A percentile compares a stretch with the other conserved stretches of the same genome.
Conservation (phyloP, 805 yeast genomes). For the Nadsonia fulvescens region DNA sequence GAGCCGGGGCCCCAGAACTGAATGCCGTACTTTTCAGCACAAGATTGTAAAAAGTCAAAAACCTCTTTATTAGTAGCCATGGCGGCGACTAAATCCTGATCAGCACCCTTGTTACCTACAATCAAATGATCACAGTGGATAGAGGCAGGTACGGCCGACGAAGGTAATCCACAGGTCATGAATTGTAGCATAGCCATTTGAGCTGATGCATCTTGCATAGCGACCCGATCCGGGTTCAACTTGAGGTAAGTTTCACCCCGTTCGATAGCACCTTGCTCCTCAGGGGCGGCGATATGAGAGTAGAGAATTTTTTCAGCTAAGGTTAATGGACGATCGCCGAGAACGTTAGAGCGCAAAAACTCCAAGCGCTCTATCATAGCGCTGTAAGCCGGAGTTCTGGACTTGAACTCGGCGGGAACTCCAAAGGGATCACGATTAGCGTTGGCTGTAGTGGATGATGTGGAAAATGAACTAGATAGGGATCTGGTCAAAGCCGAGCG, state of each 20-base stretch:
- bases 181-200: slow-evolving; percentile 98
- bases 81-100: slow-evolving; percentile 62
- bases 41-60: slow-evolving; percentile 80
- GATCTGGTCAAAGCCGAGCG: no score
- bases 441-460: no score
- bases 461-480: no score
- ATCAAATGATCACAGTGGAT: slow-evolving; percentile 97
- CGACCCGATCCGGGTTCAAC: slow-evolving; percentile 92
- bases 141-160: slow-evolving; percentile 83
- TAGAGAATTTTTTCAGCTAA: slow-evolving; percentile 88
- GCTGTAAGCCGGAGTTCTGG: slow-evolving; percentile 79
- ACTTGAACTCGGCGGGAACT: slow-evolving; percentile 41
- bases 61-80: slow-evolving; percentile 83
- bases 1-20: slow-evolving; percentile 99
- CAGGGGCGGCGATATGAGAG: slow-evolving; percentile 81
- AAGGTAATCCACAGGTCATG: slow-evolving; percentile 86
- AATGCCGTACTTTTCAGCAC: slow-evolving; percentile 89
- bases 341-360: slow-evolving; percentile 43
- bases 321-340: slow-evolving; percentile 63
- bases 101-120: slow-evolving; percentile 91
- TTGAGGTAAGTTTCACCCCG: slow-evolving; percentile 86
- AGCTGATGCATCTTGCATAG: slow-evolving; percentile 99
- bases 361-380: slow-evolving; percentile 48
- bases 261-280: slow-evolving; percentile 40
- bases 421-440: no score